Evolutionary conservation across 1,284 basidiomycete genomes (phyloP).

Genomic region (Ganoderma leucocontextum): DNA sequence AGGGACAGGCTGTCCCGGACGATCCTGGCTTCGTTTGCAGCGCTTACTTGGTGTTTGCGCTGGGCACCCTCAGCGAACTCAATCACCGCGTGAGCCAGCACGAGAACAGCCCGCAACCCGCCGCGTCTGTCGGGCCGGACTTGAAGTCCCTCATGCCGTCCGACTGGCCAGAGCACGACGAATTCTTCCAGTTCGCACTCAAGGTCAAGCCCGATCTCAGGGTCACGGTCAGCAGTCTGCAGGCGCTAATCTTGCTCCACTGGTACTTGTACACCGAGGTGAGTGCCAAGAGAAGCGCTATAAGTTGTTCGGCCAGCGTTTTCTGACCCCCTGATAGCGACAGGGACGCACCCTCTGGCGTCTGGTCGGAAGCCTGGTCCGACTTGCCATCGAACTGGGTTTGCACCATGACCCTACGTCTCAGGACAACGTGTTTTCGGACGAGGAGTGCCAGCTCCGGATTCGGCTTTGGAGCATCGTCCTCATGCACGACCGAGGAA

Average conservation of each 20-base stretch:
- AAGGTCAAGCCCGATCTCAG: constrained; percentile 80
- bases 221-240: constrained; percentile 80
- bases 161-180: constrained; percentile 82
- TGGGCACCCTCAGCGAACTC: constrained; percentile 82
- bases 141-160: constrained; percentile 57
- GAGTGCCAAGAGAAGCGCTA: constrained; percentile 33
- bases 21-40: constrained; percentile 82
- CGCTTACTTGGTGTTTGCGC: constrained; percentile 76
- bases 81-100: constrained; percentile 67
- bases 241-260: constrained; percentile 81
- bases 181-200: constrained; percentile 81
- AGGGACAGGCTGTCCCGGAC: constrained; percentile 55
- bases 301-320: constrained; percentile 17
- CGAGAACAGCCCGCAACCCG: constrained; percentile 48
- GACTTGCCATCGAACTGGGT: constrained; percentile 80
- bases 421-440: constrained; percentile 69
- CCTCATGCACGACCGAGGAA: constrained; percentile 83
- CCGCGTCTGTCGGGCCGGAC: constrained; percentile 21
- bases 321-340: constrained; percentile 54
- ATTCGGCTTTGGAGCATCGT: constrained; percentile 84
- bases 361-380: constrained; percentile 81
- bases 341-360: constrained; percentile 87
- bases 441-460: constrained; percentile 77
- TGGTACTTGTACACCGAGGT: constrained; percentile 90
- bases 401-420: constrained; percentile 82